A percentile compares a stretch with the other conserved stretches of the same genome.
Conservation (phyloP, 805 yeast species). For the Lipomyces mesembrius region DNA sequence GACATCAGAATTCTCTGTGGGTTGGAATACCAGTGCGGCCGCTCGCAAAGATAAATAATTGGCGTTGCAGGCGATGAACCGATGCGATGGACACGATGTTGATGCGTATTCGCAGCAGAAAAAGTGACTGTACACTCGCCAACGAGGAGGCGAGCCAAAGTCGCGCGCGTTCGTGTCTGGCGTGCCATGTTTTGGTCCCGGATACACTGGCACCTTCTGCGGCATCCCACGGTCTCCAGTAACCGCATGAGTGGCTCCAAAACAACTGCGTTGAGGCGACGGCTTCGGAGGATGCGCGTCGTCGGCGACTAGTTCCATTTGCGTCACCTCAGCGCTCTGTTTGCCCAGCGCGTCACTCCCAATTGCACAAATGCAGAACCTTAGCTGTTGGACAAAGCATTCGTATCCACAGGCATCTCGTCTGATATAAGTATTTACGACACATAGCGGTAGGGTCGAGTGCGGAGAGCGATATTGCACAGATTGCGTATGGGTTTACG, state of each 20-base stretch:
- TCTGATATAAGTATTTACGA: too few relatives aligned
- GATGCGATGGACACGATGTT: not conserved
- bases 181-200: not conserved
- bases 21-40: not conserved
- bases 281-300: not conserved
- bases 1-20: constrained; percentile 6
- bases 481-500: too few relatives aligned
- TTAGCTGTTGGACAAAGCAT: too few relatives aligned
- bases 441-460: too few relatives aligned
- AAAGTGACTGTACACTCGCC: not conserved
- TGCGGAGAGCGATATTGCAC: too few relatives aligned
- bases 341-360: constrained; percentile 1
- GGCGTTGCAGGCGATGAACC: not conserved
- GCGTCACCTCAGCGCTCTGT: not conserved
- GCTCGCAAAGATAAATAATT: not conserved
- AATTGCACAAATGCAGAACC: not conserved
- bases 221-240: not conserved
- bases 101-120: not conserved
- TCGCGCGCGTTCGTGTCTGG: not conserved
- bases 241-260: not conserved
- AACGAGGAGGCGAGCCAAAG: not conserved
- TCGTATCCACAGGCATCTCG: too few relatives aligned
- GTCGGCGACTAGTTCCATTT: not conserved
- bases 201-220: not conserved
- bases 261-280: not conserved